phyloP scores from a whole-genome alignment of 2,329 filamentous ascomycete genomes.

The Pseudogymnoascus sp. region DNA sequence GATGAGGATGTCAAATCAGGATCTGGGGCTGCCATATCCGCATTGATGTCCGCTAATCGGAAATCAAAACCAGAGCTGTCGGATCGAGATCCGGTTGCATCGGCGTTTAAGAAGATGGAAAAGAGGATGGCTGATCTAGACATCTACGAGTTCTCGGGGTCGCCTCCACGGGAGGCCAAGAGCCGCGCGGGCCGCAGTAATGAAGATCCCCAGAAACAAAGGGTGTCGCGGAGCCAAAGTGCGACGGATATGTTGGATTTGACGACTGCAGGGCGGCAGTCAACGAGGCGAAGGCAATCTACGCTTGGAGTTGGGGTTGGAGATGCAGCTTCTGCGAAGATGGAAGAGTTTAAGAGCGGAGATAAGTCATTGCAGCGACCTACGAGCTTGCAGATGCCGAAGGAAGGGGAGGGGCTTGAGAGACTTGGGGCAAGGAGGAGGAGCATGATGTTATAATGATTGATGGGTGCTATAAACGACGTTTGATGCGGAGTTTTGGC shows the following conservation, averaged over 20 bases:
- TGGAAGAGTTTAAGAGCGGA: slow-evolving; percentile 16
- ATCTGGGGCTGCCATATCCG: slow-evolving; percentile 23
- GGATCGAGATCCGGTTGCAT: slow-evolving; percentile 17
- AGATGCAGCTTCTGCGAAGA: slow-evolving; percentile 13
- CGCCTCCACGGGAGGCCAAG: slow-evolving; percentile 15
- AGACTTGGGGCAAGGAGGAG: slow-evolving; percentile 25
- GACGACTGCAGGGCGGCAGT: not conserved
- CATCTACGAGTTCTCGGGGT: slow-evolving; percentile 25
- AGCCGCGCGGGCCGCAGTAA: not conserved
- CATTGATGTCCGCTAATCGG: slow-evolving; percentile 24
- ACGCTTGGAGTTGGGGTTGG: slow-evolving; percentile 18
- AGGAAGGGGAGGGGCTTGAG: slow-evolving; percentile 21
- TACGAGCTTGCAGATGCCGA: slow-evolving; percentile 14
- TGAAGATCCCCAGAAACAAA: not conserved
- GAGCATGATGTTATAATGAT: slow-evolving; percentile 31
- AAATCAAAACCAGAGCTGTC: slow-evolving; percentile 21
- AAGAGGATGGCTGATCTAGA: slow-evolving; percentile 21
- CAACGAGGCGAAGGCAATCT: slow-evolving; percentile 24
- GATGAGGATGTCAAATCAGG: slow-evolving; percentile 9
- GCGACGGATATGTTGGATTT: slow-evolving; percentile 2
- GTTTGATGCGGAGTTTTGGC: slow-evolving; percentile 8
- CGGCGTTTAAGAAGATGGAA: slow-evolving; percentile 8
- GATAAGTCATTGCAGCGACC: slow-evolving; percentile 18
- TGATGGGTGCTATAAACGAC: slow-evolving; percentile 11
- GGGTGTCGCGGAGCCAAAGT: not conserved